Base-by-base conservation (phyloP, 2,329 filamentous ascomycete genomes). In the Monilinia fructicola region DNA sequence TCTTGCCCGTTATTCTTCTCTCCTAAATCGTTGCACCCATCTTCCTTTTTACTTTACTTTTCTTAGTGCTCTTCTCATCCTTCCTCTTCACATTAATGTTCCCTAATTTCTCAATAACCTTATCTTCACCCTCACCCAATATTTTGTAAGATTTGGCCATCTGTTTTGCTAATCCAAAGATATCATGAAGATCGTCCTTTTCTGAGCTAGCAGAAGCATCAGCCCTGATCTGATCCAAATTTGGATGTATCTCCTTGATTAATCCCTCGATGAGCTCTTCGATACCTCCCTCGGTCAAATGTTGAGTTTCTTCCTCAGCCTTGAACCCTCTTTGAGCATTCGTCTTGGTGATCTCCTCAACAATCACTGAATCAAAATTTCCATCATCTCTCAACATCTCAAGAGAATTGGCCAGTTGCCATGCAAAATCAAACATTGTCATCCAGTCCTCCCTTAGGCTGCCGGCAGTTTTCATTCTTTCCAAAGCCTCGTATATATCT, bases 221-320 rank as follows among this genome's bases (percentile, higher is more conserved):
- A 18, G 46, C n/a, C 12, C 1, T 50, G 10, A 50, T 61, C 11
- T 61, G n/a, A 38, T 61, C 14, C 28, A 61, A 18, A 40, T 61
- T 26, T 23, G 31, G 46, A 40, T 61, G 14, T 10, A 61, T 50
- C 44, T 61, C 58, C 46, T 11, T 61, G 21, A 61, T 26, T 12
- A 61, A 50, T 52, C 7, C 4, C 38, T 61, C 58, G n/a, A 61
- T 35, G 1, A 26, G 18, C 4, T 26, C 28, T n/a, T 60, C 58
- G 4, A 59, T 35, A 23, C 35, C 42, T 35, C 48, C 26, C 18
- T 59, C 55, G 1, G n/a, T 4, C n/a, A 9, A 21, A 1, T 31
- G 5, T 14, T 60, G 3, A 10, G n/a, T n/a, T 4, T 54, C 18
- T 35, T n/a, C 28, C 18, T 54, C 31, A 11, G 3, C 11, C 14